Evolutionary conservation across 2,329 filamentous ascomycete genomes (phyloP).

Genomic region (Colletotrichum scovillei): DNA sequence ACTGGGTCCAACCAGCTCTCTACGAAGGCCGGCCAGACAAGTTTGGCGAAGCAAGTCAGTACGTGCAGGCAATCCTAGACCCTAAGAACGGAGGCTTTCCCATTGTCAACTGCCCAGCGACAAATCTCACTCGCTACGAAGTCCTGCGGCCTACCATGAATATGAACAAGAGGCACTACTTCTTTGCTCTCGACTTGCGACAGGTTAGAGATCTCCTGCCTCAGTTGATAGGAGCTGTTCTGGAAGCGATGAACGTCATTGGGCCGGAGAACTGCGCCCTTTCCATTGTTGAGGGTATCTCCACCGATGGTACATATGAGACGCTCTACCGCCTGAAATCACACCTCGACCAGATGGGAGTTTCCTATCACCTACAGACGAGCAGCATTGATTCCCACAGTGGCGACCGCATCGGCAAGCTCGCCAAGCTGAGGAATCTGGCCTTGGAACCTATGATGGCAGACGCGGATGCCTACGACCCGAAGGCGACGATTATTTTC

Average conservation of each 20-base stretch:
- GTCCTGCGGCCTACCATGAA: constrained; percentile 22
- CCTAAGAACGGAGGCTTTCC: constrained; percentile 30
- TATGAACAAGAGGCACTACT: constrained; percentile 47
- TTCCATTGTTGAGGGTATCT: constrained; percentile 67
- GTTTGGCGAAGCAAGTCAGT: constrained; percentile 31
- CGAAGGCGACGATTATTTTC: constrained; percentile 58
- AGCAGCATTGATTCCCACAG: constrained; percentile 56
- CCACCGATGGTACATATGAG: constrained; percentile 64
- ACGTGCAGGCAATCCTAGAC: constrained; percentile 55
- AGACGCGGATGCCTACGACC: constrained; percentile 37
- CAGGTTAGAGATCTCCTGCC: constrained; percentile 58
- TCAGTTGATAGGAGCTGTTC: constrained; percentile 61
- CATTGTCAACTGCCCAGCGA: constrained; percentile 45
- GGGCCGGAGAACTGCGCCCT: constrained; percentile 62
- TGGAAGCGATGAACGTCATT: constrained; percentile 61
- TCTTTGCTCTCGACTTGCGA: constrained; percentile 65
- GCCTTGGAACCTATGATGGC: constrained; percentile 60
- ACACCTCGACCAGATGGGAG: constrained; percentile 51
- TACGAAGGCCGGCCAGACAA: constrained; percentile 18
- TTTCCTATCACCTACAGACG: constrained; percentile 54
- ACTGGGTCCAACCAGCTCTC: constrained; percentile 24
- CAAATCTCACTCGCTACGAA: constrained; percentile 28
- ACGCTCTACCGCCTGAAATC: constrained; percentile 55
- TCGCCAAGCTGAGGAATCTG: constrained; percentile 64
- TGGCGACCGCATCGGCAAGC: constrained; percentile 56